Evolutionary conservation across 75 land plant species (phyloP).

Genomic region (Isoetes taiwanensis): DNA sequence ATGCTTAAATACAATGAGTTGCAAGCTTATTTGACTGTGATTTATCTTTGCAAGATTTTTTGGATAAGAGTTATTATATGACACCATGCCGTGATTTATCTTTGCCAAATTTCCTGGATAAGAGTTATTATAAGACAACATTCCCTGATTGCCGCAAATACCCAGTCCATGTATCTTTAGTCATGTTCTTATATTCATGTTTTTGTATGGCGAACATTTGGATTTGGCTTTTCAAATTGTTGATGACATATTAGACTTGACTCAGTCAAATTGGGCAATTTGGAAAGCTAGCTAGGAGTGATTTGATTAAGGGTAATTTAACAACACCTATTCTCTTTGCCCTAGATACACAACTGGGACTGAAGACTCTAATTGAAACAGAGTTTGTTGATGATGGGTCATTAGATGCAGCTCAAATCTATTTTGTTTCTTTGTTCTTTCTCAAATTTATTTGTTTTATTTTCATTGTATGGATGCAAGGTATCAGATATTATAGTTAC

Average conservation of each 20-base stretch:
- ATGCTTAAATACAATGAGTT: neutral
- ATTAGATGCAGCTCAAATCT: neutral
- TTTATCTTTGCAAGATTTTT: neutral
- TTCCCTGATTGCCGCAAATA: constrained; percentile 2
- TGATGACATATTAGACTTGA: constrained; percentile 1
- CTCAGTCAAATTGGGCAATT: neutral
- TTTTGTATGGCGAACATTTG: neutral
- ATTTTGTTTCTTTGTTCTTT: no score
- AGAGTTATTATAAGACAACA: constrained; percentile 5
- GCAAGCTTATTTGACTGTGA: constrained; percentile 3
- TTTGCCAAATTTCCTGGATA: no score
- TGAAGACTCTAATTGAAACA: neutral
- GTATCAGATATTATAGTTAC: no score
- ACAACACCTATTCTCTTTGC: neutral
- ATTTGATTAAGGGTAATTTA: neutral
- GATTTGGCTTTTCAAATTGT: neutral
- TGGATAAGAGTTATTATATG: no score
- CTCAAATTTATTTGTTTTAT: no score
- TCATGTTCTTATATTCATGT: neutral
- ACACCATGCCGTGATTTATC: no score
- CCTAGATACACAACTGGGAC: neutral
- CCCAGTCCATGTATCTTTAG: neutral
- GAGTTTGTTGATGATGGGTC: neutral
- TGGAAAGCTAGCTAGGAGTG: constrained; percentile 1
- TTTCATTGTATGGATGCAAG: no score